Base-by-base conservation (phyloP, 306 rosid genomes). In the apple (Malus domestica) region DNA sequence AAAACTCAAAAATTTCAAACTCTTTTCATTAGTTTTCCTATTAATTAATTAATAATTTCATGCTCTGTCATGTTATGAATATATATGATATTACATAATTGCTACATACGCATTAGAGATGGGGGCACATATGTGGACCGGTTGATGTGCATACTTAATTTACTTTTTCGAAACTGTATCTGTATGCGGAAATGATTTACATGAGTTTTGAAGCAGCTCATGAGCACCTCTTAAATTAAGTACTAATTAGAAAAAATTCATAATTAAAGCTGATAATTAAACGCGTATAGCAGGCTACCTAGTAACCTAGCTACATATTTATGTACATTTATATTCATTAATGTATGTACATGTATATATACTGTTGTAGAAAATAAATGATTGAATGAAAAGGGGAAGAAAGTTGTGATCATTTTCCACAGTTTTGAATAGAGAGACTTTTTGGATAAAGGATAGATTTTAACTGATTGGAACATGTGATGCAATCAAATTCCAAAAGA, bases 371-470 rank as follows among this genome's bases (percentile, higher is more conserved):
- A 35, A 35, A 38, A 38, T 38, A 15, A 49, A 15, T 7, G 55
- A 49, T 14, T 5, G 55, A 46, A 46, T 16, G 54, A 49, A 49
- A 15, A 64, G 45, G 8, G 42, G 3, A 15, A 8, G 42, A 32
- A 32, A 32, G 45, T 7, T 3, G 4, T 0, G 68, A 32, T 16
- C 20, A 44, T 64, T 32, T 64, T 32, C 68, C 42, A 32, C 7
- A 64, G 68, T 23, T 64, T 64, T 64, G 23, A 64, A 64, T 19
- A 64, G 68, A 64, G 68, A 64, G 68, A 64, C 45, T 64, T 64
- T 16, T 32, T 32, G 68, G 20, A 49, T 49, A 2, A 38, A 38
- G 42, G 23, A 64, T 7, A 9, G 14, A 33, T 32, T 30, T 18
- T 18, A 64, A 32, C 13, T 2, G 44, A 64, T 18, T 32, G 45